Conservation (phyloP, 208 protist species). For the Phytomonas francai region DNA sequence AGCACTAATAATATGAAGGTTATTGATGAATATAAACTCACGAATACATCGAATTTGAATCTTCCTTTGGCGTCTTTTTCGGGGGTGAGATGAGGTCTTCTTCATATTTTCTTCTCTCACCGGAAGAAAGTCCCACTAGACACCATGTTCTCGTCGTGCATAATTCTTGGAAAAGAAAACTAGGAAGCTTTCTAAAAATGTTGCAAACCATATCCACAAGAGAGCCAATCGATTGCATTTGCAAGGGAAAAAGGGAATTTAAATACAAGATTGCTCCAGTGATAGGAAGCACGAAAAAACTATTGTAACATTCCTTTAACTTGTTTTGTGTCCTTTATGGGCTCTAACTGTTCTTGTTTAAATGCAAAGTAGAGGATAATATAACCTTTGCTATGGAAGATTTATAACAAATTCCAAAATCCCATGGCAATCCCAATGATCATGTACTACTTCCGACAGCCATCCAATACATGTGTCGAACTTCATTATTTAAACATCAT, state of each 20-base stretch:
- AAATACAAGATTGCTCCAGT: neutral
- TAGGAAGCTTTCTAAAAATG: neutral
- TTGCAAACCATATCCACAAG: neutral
- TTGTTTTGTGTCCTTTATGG: neutral
- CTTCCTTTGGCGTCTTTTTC: too few relatives aligned
- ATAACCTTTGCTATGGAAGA: neutral
- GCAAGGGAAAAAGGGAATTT: neutral
- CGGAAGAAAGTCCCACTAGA: neutral
- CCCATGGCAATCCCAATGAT: neutral
- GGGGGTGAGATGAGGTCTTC: too few relatives aligned
- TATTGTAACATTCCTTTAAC: neutral
- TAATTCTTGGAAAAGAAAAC: neutral
- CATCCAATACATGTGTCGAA: neutral
- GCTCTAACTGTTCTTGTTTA: neutral
- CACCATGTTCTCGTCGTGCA: neutral
- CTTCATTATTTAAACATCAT: neutral
- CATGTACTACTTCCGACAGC: neutral
- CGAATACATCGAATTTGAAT: too few relatives aligned
- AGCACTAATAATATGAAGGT: too few relatives aligned
- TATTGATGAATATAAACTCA: too few relatives aligned
- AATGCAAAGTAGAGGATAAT: neutral
- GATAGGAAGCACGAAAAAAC: neutral
- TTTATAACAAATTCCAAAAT: neutral
- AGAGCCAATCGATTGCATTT: neutral
- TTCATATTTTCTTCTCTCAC: too few relatives aligned